Base-by-base conservation (phyloP, 768 basidiomycete genomes). In the Boletus patriciae region DNA sequence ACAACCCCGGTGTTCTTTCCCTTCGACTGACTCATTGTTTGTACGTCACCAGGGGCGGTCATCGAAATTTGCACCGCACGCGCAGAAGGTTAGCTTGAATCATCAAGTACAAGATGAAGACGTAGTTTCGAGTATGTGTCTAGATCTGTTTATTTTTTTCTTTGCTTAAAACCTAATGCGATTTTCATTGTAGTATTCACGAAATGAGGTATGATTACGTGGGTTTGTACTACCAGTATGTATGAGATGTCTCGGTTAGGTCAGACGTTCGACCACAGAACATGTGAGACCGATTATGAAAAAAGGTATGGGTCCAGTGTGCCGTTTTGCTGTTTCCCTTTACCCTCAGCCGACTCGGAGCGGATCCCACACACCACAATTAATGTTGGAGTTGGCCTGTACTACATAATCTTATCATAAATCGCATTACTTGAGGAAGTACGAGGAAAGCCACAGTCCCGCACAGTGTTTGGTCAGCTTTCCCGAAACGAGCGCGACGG, bases 21-120 rank as follows among this genome's bases (percentile, higher is more conserved):
- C 34, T 41, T 51, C 29, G 43, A 37, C 40, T 44, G 16, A 59
- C 61, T 16, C 10, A 11, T 44, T n/a, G 19, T 25, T 46, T 46
- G 18, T 25, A 19, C 27, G 8, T 36, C 16, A 19, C 34, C 29
- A 91, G 94, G 94, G 94, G 3, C 92, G 92, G 71, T 95, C 93
- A 27, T 94, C 92, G 67, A 95, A 94, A 73, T 97, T 97, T 72
- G 78, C 85, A 41, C 94, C 94, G 5, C 91, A 97, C 65, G 92
- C 94, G 3, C 94, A 97, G 73, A 97, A 97, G 71, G 92, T 96
- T 59, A 91, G 93, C 53, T 74, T 95, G 61, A 75, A 74, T 25
- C 94, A 95, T 76, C 82, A 84, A 57, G 89, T 96, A 18, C 86
- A 86, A 62, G 92, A 94, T 62, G 91, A 92, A 68, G 91, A 93